Base-by-base conservation (phyloP, 2,329 filamentous ascomycete genomes). In the Dactylonectria estremocensis region DNA sequence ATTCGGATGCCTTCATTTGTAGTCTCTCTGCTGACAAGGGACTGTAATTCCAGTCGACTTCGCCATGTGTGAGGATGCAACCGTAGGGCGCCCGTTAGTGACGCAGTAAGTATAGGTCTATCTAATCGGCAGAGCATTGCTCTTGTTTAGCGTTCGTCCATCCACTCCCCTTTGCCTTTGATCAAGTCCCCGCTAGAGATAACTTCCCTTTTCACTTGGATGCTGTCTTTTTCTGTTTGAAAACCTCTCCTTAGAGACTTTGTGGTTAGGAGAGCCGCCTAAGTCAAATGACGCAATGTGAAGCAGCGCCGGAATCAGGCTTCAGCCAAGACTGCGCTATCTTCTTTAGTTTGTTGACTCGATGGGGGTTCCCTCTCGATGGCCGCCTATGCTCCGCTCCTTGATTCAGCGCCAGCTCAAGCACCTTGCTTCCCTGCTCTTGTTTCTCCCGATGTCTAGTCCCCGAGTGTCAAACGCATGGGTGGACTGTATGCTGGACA, bases 11-110 rank as follows among this genome's bases (percentile, higher is more conserved):
- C n/a, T n/a, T n/a, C n/a, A n/a, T n/a, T n/a, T n/a, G n/a, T n/a
- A 37, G 35, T 3, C 3, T 5, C 20, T 67, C 61, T 11, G 50
- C 50, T 40, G 28, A 13, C 45, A 67, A 35, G 7, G 14, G 24
- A n/a, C 24, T 52, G 48, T 71, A 71, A 6, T 40, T 9, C 69
- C 67, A 71, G 2, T 22, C 20, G 10, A 40, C 43, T 10, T 46
- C 43, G 43, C 16, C 43, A 13, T 18, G 20, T 46, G 43, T 46
- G 9, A 46, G n/a, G n/a, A 46, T 46, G 20, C 43, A 46, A 8
- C 43, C 43, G 10, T 46, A 46, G n/a, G 43, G n/a, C 43, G 20
- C n/a, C 43, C 43, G 7, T 46, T 6, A 13, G 43, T 46, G 13
- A 46, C 43, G 43, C 43, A 46, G 18, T 46, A 46, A 46, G 43